Base-by-base conservation (phyloP, 805 yeast genomes). In the Nakazawaea wickerhamii region DNA sequence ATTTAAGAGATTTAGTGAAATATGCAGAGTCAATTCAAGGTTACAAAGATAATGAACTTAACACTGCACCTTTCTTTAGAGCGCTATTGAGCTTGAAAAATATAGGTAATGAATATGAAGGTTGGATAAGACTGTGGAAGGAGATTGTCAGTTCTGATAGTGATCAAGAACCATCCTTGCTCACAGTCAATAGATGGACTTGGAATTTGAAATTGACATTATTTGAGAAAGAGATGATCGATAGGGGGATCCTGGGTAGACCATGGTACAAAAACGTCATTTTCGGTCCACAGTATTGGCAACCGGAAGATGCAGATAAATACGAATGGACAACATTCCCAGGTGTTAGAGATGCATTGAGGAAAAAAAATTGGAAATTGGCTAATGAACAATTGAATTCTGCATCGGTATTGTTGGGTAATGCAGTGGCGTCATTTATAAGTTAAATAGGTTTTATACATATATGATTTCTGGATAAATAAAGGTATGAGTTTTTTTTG, bases 301-400 rank as follows among this genome's bases (percentile, higher is more conserved):
- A 79, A 5, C 87, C 88, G 0, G 68, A 68, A 9, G 52, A 53
- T 5, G 50, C 52, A 31, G 55, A 54, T 9, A 60, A 61, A 11
- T 69, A 63, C 46, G 65, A 73, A 30, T 74, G 83, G 73, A 78
- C 80, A 60, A 70, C 84, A 2, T 88, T 84, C 55, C 96, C 97
- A 0, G 73, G 75, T 4, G 71, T 89, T 2, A 70, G 95, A 47
- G 95, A 89, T 55, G 79, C 77, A 0, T 55, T 86, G 10, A 67
- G 65, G 33, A 57, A 57, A 2, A 64, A 67, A 0, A 73, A 79
- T 46, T 73, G 76, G 68, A 63, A 53, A 0, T 58, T 53, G 26
- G 89, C 86, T 0, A 84, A 80, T 47, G 49, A 57, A 2, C 79
- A 80, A 48, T 58, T 83, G 7, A 62, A 72, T 32, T 49, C 55